Evolutionary conservation across 768 basidiomycete genomes (phyloP).

Genomic region (Termitomyces sp.): DNA sequence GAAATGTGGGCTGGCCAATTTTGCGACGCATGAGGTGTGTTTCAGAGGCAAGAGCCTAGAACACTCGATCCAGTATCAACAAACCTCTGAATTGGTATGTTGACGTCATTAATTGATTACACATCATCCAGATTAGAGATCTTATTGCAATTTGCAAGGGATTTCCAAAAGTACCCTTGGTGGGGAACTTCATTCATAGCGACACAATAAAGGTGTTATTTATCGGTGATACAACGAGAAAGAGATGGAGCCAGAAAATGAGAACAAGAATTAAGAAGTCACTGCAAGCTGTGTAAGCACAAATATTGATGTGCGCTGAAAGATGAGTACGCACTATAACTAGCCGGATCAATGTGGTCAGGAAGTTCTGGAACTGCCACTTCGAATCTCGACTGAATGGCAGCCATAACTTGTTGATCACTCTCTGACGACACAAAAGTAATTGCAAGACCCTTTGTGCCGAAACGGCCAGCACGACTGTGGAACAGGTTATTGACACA

Average conservation of each 20-base stretch:
- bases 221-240: slow-evolving; percentile 13
- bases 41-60: not conserved
- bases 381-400: slow-evolving; percentile 95
- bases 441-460: slow-evolving; percentile 98
- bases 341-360: slow-evolving; percentile 89
- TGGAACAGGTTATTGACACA: not conserved
- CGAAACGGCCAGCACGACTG: slow-evolving; percentile 97
- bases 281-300: slow-evolving; percentile 11
- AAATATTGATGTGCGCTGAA: not conserved
- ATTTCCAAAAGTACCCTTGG: too few species aligned
- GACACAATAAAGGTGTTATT: slow-evolving; percentile 15
- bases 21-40: slow-evolving; percentile 41
- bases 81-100: not conserved
- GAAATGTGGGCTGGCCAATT: slow-evolving; percentile 53
- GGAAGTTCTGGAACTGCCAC: slow-evolving; percentile 96
- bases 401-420: slow-evolving; percentile 91
- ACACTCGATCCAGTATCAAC: not conserved
- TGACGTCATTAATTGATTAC: too few species aligned
- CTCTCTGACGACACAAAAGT: slow-evolving; percentile 92
- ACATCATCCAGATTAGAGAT: too few species aligned
- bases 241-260: slow-evolving; percentile 7
- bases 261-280: slow-evolving; percentile 19
- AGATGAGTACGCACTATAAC: slow-evolving; percentile 75
- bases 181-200: too few species aligned
- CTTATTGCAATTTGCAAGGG: too few species aligned